These are phyloP conservation scores for Beta macrorhiza DNA, from an alignment of 179 eudicot species.

Conservation along the genomic window DNA sequence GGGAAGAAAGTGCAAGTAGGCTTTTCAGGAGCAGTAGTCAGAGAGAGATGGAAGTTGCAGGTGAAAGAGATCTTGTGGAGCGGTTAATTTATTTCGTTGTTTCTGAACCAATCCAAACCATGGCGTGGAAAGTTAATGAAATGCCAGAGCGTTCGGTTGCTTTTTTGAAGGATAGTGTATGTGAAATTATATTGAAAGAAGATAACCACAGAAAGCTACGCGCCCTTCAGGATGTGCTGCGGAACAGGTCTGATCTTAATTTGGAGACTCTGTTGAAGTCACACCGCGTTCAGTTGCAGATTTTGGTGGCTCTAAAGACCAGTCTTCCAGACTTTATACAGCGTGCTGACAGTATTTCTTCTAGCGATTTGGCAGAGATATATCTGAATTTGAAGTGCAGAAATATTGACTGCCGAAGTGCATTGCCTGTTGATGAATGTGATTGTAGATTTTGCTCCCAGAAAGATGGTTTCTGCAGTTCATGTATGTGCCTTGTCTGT, in stretches of 20 bases:
- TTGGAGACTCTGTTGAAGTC: conserved; percentile 62
- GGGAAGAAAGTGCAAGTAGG: conserved; percentile 56
- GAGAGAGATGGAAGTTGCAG: conserved; percentile 40
- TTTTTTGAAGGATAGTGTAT: conserved; percentile 58
- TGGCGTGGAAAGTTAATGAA: conserved; percentile 63
- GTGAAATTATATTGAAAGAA: conserved; percentile 56
- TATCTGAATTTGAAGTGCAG: conserved; percentile 74
- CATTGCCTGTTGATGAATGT: conserved; percentile 90
- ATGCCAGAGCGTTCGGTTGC: conserved; percentile 56
- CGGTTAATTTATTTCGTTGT: conserved; percentile 58
- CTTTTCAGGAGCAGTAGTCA: conserved; percentile 41
- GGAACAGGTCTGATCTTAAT: conserved; percentile 66
- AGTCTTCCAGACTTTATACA: conserved; percentile 60
- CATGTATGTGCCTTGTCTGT: conserved; percentile 93
- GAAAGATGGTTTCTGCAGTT: conserved; percentile 77
- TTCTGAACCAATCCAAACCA: conserved; percentile 68
- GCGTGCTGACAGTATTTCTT: conserved; percentile 42
- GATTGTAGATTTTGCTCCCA: conserved; percentile 78
- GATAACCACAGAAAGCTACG: conserved; percentile 55
- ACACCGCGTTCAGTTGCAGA: conserved; percentile 69
- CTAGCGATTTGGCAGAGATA: conserved; percentile 76
- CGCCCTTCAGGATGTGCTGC: conserved; percentile 61
- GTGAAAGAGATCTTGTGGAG: conserved; percentile 66
- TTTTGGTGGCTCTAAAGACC: conserved; percentile 68
- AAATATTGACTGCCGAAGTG: conserved; percentile 64